Conservation (phyloP, 164 flowering plant genomes). For the Magnolia kwangsiensis region DNA sequence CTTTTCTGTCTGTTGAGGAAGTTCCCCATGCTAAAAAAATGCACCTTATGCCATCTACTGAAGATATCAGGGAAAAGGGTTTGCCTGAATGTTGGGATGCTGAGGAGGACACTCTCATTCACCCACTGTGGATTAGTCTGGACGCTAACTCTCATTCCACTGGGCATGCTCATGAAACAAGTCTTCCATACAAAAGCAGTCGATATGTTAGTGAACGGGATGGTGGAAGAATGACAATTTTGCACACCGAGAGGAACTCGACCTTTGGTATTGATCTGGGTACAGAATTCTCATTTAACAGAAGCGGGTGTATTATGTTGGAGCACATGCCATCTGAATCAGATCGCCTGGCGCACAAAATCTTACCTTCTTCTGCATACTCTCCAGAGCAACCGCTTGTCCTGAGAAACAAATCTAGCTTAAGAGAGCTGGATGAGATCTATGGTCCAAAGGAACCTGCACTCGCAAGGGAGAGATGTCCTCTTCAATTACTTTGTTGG, state of each 20-base stretch:
- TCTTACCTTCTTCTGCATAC: constrained; percentile 4
- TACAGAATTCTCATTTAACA: constrained; percentile 13
- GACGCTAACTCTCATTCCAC: constrained; percentile 14
- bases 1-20: constrained; percentile 16
- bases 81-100: constrained; percentile 11
- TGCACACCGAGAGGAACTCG: background rate
- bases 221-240: constrained; percentile 8
- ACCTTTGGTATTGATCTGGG: background rate
- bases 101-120: constrained; percentile 13
- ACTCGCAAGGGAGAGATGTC: constrained; percentile 10
- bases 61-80: constrained; percentile 11
- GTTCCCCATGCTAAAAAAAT: constrained; percentile 8
- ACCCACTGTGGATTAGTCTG: constrained; percentile 15
- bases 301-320: constrained; percentile 14
- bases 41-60: constrained; percentile 18
- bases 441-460: constrained; percentile 12
- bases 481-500: constrained; percentile 30
- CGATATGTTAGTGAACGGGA: constrained; percentile 10
- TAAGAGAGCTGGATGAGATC: constrained; percentile 20
- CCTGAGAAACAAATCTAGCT: background rate
- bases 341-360: background rate
- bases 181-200: constrained; percentile 7
- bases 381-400: constrained; percentile 6
- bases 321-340: constrained; percentile 2
- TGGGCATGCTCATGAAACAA: constrained; percentile 6